Evolutionary conservation across 371 early-diverging fungal species (phyloP).

Genomic region (Mucor racemosus): DNA sequence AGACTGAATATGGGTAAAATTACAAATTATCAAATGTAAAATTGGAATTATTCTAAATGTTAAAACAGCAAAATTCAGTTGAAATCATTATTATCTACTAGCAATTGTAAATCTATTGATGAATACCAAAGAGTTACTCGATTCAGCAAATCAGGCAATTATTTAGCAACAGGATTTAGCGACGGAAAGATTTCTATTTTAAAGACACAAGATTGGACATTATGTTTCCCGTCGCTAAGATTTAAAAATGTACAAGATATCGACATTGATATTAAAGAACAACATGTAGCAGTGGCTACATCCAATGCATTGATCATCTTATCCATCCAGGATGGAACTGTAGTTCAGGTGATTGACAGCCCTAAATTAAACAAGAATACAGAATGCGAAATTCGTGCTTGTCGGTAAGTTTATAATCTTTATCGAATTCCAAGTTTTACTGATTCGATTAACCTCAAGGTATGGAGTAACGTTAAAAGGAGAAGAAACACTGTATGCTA

Average conservation of each 20-base stretch:
- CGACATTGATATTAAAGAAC: slow-evolving; percentile 51
- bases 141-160: slow-evolving; percentile 56
- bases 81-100: slow-evolving; percentile 20
- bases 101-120: slow-evolving; percentile 24
- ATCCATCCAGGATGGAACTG: slow-evolving; percentile 50
- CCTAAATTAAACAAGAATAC: slow-evolving; percentile 58
- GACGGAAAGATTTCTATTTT: slow-evolving; percentile 67
- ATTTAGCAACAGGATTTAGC: slow-evolving; percentile 62
- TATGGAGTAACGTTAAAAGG: neutral
- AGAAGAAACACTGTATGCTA: slow-evolving; percentile 37
- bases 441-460: neutral
- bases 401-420: slow-evolving; percentile 35
- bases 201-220: slow-evolving; percentile 53
- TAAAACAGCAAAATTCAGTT: slow-evolving; percentile 3
- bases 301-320: slow-evolving; percentile 54
- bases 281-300: slow-evolving; percentile 39
- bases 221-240: slow-evolving; percentile 55
- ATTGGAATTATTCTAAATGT: neutral
- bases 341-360: slow-evolving; percentile 65
- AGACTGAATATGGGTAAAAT: slow-evolving; percentile 41
- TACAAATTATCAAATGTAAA: neutral
- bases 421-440: neutral
- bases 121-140: slow-evolving; percentile 56
- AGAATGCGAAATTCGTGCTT: slow-evolving; percentile 51
- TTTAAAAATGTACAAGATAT: slow-evolving; percentile 63